These are phyloP conservation scores for Saturnispora gosingensis DNA, from an alignment of 805 yeast genomes.

Conservation along the genomic window DNA sequence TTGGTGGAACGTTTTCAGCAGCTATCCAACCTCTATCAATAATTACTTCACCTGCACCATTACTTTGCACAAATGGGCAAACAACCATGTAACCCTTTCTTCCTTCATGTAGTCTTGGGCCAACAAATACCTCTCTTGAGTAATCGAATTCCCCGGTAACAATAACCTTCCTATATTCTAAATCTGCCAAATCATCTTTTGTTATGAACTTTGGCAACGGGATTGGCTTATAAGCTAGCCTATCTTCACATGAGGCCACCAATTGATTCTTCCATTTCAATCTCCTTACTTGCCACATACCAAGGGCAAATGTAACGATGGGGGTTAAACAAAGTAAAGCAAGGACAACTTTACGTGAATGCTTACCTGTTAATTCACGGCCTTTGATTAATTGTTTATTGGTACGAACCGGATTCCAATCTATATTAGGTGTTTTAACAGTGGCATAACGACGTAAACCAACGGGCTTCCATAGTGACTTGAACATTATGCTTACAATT, in stretches of 20 bases:
- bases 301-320: conserved; percentile 71
- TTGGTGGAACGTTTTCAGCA: conserved; percentile 54
- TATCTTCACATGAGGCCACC: conserved; percentile 74
- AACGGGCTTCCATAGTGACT: not conserved
- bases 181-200: conserved; percentile 54
- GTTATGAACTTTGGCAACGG: conserved; percentile 61
- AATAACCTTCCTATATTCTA: conserved; percentile 76
- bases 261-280: conserved; percentile 81
- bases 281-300: conserved; percentile 88
- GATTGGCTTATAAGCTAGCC: conserved; percentile 63
- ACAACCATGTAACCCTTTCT: conserved; percentile 69
- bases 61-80: conserved; percentile 70
- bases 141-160: conserved; percentile 74
- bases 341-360: conserved; percentile 23
- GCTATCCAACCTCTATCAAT: conserved; percentile 90
- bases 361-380: conserved; percentile 17
- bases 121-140: conserved; percentile 80
- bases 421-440: conserved; percentile 60
- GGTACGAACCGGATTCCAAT: conserved; percentile 74
- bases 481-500: not conserved
- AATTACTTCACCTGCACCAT: conserved; percentile 68
- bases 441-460: conserved; percentile 22
- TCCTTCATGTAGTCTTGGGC: conserved; percentile 74
- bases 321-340: conserved; percentile 66
- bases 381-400: conserved; percentile 30